phyloP scores from a whole-genome alignment of 2,329 filamentous ascomycete genomes.

The Claviceps africana region DNA sequence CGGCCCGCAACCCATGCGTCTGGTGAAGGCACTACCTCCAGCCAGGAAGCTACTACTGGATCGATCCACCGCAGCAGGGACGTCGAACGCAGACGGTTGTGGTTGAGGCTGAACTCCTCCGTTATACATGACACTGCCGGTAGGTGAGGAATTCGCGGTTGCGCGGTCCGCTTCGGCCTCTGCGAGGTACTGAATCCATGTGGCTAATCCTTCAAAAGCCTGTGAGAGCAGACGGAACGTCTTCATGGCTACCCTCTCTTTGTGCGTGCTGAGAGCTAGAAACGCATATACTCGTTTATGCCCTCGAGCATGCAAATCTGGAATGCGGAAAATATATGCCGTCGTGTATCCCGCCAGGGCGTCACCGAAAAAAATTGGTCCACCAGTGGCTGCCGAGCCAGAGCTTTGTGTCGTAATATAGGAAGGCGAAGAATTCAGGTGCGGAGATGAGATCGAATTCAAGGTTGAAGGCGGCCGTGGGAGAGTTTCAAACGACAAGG shows the following conservation, averaged over 20 bases:
- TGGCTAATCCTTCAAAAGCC: slow-evolving; percentile 49
- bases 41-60: slow-evolving; percentile 42
- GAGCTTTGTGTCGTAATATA: slow-evolving; percentile 42
- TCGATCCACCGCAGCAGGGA: slow-evolving; percentile 21
- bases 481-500: slow-evolving; percentile 51
- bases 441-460: slow-evolving; percentile 22
- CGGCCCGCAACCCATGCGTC: slow-evolving; percentile 43
- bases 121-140: slow-evolving; percentile 25
- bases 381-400: slow-evolving; percentile 42
- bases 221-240: slow-evolving; percentile 47
- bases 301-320: slow-evolving; percentile 52
- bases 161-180: slow-evolving; percentile 47
- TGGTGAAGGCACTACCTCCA: slow-evolving; percentile 40
- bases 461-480: slow-evolving; percentile 38
- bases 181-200: slow-evolving; percentile 51
- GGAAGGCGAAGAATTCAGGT: slow-evolving; percentile 26
- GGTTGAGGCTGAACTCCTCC: slow-evolving; percentile 18
- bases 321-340: slow-evolving; percentile 56
- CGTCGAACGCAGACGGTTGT: slow-evolving; percentile 16
- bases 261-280: slow-evolving; percentile 50
- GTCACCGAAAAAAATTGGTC: slow-evolving; percentile 57
- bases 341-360: slow-evolving; percentile 52
- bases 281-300: slow-evolving; percentile 58
- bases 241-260: slow-evolving; percentile 51
- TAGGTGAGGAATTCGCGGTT: slow-evolving; percentile 29